Evolutionary conservation across 192 early-diverging fungal genomes (phyloP).

Genomic region (Endogone sp.): DNA sequence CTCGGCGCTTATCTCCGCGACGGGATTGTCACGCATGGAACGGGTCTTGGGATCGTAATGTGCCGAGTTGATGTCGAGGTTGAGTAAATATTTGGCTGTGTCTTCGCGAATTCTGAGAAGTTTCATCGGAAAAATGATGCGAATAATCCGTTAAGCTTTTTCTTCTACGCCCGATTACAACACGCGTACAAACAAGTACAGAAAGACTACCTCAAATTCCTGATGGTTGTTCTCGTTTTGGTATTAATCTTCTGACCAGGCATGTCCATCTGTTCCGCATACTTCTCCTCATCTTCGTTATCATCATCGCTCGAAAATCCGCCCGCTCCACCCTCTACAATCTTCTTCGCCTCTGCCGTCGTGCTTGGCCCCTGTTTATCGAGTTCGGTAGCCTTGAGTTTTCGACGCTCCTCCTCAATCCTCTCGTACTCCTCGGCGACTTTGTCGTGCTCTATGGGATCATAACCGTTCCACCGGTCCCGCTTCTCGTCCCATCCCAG

Average conservation of each 20-base stretch:
- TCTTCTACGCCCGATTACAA: neutral
- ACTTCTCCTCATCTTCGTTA: conserved; percentile 84
- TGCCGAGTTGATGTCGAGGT: conserved; percentile 91
- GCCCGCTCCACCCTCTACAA: conserved; percentile 38
- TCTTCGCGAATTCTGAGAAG: conserved; percentile 89
- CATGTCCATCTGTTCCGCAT: conserved; percentile 82
- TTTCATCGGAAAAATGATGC: neutral
- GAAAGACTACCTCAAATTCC: conserved; percentile 85
- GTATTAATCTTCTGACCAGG: conserved; percentile 82
- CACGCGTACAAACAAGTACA: neutral
- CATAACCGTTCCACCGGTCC: conserved; percentile 98
- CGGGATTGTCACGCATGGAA: conserved; percentile 98
- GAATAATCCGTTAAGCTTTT: neutral
- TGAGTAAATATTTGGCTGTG: conserved; percentile 97
- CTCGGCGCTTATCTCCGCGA: conserved; percentile 55
- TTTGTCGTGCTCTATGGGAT: conserved; percentile 78
- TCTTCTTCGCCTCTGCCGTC: conserved; percentile 44
- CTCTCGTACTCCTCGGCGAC: conserved; percentile 88
- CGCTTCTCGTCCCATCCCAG: conserved; percentile 94
- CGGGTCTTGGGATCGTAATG: conserved; percentile 99
- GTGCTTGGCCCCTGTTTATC: conserved; percentile 60
- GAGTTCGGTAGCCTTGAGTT: conserved; percentile 69
- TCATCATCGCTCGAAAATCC: conserved; percentile 70
- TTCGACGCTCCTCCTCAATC: conserved; percentile 82
- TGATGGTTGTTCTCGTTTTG: conserved; percentile 89